Conservation (phyloP, 192 early-diverging fungal species). For the Funneliformis geosporum region DNA sequence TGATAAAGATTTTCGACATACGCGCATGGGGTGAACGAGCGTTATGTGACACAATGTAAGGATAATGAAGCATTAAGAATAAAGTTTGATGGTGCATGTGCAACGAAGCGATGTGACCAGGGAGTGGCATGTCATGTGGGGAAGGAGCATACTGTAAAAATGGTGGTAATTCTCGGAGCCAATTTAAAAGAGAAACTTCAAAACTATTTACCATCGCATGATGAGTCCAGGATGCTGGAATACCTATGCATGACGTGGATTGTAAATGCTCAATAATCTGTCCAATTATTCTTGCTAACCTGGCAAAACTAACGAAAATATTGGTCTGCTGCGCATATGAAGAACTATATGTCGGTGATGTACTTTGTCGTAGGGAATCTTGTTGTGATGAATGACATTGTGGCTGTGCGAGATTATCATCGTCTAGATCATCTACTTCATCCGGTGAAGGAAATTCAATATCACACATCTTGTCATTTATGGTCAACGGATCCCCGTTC, state of each 20-base stretch:
- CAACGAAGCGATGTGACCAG: constrained; percentile 21
- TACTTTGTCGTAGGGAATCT: constrained; percentile 24
- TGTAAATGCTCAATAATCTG: constrained; percentile 51
- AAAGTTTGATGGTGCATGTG: constrained; percentile 30
- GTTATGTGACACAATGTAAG: constrained; percentile 22
- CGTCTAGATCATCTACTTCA: constrained; percentile 25
- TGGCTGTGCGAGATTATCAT: neutral
- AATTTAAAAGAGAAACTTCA: constrained; percentile 38
- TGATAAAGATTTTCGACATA: constrained; percentile 10
- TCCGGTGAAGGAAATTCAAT: constrained; percentile 31
- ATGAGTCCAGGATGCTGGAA: constrained; percentile 37
- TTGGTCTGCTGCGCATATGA: constrained; percentile 17
- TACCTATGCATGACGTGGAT: constrained; percentile 7
- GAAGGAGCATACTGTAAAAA: constrained; percentile 43
- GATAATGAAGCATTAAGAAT: constrained; percentile 24
- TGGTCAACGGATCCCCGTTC: constrained; percentile 52
- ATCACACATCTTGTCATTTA: constrained; percentile 38
- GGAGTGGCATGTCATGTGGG: constrained; percentile 14
- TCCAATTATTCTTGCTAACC: constrained; percentile 51
- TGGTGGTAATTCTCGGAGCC: constrained; percentile 45
- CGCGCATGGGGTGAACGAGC: neutral
- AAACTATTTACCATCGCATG: constrained; percentile 43
- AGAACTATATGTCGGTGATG: neutral
- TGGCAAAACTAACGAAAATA: constrained; percentile 50
- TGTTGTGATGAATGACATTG: constrained; percentile 6